These are phyloP conservation scores for Yamadazyma laniorum DNA, from an alignment of 805 yeast genomes.

Conservation along the genomic window DNA sequence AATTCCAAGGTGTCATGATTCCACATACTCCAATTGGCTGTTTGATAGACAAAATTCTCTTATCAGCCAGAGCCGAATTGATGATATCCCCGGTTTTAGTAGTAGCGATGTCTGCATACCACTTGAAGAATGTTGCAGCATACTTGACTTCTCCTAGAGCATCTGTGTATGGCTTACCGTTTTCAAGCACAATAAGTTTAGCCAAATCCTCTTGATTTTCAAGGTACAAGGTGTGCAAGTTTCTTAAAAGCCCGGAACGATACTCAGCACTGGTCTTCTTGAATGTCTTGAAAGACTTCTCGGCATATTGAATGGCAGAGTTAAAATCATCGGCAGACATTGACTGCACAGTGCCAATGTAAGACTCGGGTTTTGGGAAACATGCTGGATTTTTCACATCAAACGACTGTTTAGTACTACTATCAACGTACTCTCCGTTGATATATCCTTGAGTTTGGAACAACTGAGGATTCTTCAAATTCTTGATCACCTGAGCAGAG, in stretches of 20 bases:
- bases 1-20: slow-evolving; percentile 81
- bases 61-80: slow-evolving; percentile 48
- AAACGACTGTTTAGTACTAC: slow-evolving; percentile 47
- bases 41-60: slow-evolving; percentile 55
- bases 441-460: slow-evolving; percentile 54
- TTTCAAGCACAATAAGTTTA: slow-evolving; percentile 60
- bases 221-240: slow-evolving; percentile 51
- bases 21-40: slow-evolving; percentile 86
- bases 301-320: slow-evolving; percentile 56
- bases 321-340: slow-evolving; percentile 45
- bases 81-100: slow-evolving; percentile 66
- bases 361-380: slow-evolving; percentile 30
- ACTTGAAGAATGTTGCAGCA: slow-evolving; percentile 77
- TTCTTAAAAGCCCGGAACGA: slow-evolving; percentile 51
- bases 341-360: slow-evolving; percentile 56
- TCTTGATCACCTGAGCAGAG: slow-evolving; percentile 7
- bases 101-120: slow-evolving; percentile 87
- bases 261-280: slow-evolving; percentile 54
- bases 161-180: slow-evolving; percentile 71
- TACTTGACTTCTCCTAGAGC: slow-evolving; percentile 68
- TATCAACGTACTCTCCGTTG: slow-evolving; percentile 71
- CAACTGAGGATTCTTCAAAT: slow-evolving; percentile 12
- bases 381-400: slow-evolving; percentile 77
- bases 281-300: slow-evolving; percentile 51
- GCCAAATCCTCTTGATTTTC: slow-evolving; percentile 68